Evolutionary conservation across 208 protist species (phyloP).

Genomic region (Trypanosoma lewisi): DNA sequence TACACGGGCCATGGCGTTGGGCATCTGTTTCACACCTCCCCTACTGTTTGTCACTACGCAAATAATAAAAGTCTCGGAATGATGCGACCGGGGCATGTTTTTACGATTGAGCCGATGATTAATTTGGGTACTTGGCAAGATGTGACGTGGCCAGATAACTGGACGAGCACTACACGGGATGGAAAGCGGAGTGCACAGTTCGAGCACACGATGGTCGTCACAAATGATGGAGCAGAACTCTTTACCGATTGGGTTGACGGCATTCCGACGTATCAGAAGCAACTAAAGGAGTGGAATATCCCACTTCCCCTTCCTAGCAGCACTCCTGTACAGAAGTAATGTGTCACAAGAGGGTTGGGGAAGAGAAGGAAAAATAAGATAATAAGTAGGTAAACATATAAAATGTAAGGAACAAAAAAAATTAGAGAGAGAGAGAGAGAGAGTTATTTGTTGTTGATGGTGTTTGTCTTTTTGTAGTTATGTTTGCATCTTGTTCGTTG

Average conservation of each 20-base stretch:
- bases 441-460: no score
- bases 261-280: constrained; percentile 85
- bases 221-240: constrained; percentile 83
- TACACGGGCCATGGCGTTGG: constrained; percentile 96
- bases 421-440: no score
- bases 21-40: constrained; percentile 90
- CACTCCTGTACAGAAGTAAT: no score
- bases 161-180: constrained; percentile 95
- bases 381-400: no score
- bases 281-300: constrained; percentile 73
- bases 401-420: no score
- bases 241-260: constrained; percentile 86
- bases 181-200: constrained; percentile 97
- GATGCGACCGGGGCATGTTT: constrained; percentile 93
- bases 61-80: constrained; percentile 91
- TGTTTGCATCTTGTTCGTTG: no score
- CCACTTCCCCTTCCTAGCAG: constrained; percentile 11
- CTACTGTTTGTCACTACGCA: constrained; percentile 91
- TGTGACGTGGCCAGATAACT: constrained; percentile 95
- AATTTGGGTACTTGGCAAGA: constrained; percentile 93
- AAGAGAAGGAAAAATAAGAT: no score
- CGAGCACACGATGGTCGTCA: constrained; percentile 97
- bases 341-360: no score
- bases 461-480: no score
- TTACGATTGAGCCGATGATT: constrained; percentile 99